Base-by-base conservation (phyloP, 108 stramenopile species). In the Ochromonas danica region DNA sequence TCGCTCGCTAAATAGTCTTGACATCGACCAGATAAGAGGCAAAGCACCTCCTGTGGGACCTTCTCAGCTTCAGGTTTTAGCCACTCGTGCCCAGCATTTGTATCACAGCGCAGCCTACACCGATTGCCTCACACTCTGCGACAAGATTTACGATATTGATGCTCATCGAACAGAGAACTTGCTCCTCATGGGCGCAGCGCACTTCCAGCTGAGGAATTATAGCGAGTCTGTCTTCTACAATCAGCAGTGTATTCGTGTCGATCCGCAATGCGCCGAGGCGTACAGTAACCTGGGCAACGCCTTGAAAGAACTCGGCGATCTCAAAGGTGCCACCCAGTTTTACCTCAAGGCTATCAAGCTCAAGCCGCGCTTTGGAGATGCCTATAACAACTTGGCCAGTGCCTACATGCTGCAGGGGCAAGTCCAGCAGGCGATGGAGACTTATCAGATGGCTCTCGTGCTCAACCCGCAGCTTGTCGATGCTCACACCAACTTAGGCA, bases 371-470 rank as follows among this genome's bases (percentile, higher is more conserved):
- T 88, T 89, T 71, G 60, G 84, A 45, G 89, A 89, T 40, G 90
- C 90, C 1, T 90, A 90, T 85, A 88, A 89, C 78, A 89, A 90
- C 45, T 80, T 90, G 0, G 90, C 90, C 3, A 83, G 84, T 41
- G 83, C 88, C 6, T 85, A 89, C 62, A 83, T 89, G 89, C 86
- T 88, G 85, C 83, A 86, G 6, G 89, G 89, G 28, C 85, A 35
- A 1, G 1, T 10, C 1, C 78, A 85, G 61, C 83, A 89, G 42
- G 90, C 90, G 22, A 89, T 88, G 43, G 80, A 86, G 57, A 88
- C 89, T 0, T 90, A 87, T 80, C 71, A 89, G 70, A 89, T 89
- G 85, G 89, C 87, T 0, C 28, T 90, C 10, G 81, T 82, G 1
- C 77, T 90, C 27, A 60, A 90, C 30, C 89, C 87, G 0, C 51